Evolutionary conservation across 2,329 filamentous ascomycete genomes (phyloP).

Genomic region (Westerdykella sp.): DNA sequence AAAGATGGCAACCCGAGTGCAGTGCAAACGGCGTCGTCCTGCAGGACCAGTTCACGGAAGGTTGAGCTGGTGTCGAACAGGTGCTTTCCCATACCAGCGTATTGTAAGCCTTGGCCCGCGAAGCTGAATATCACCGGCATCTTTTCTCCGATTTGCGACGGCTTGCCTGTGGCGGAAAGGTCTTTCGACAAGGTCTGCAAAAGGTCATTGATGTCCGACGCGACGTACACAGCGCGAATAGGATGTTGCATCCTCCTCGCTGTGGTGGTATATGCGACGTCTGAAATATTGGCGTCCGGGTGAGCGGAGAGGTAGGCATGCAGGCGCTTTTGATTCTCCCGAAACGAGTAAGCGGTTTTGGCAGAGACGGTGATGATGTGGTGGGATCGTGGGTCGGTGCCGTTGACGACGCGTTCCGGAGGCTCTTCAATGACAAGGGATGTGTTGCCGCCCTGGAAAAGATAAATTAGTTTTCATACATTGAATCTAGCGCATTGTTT

Average conservation of each 20-base stretch:
- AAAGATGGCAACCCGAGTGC: constrained; percentile 1
- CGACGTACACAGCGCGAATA: constrained; percentile 3
- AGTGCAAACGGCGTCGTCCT: neutral
- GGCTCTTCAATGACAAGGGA: constrained; percentile 14
- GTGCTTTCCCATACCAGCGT: constrained; percentile 8
- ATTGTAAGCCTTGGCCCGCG: constrained; percentile 32
- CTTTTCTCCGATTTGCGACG: neutral
- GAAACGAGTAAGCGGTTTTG: constrained; percentile 7
- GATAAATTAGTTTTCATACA: too few relatives aligned
- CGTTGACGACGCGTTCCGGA: neutral
- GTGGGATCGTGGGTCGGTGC: constrained; percentile 11
- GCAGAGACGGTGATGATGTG: constrained; percentile 17
- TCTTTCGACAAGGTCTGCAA: constrained; percentile 1
- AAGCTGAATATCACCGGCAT: constrained; percentile 17
- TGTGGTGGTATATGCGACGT: constrained; percentile 18
- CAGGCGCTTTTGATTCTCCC: constrained; percentile 9
- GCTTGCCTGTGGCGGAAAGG: neutral
- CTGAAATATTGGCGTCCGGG: constrained; percentile 3
- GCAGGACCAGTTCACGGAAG: constrained; percentile 13
- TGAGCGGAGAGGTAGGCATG: constrained; percentile 5
- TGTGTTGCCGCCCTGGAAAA: constrained; percentile 53
- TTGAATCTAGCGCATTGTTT: too few relatives aligned
- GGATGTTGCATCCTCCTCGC: constrained; percentile 20
- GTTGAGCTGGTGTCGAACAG: constrained; percentile 6
- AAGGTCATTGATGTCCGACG: constrained; percentile 5